phyloP scores from a whole-genome alignment of 2,329 filamentous ascomycete genomes.

The Triangularia setosa region DNA sequence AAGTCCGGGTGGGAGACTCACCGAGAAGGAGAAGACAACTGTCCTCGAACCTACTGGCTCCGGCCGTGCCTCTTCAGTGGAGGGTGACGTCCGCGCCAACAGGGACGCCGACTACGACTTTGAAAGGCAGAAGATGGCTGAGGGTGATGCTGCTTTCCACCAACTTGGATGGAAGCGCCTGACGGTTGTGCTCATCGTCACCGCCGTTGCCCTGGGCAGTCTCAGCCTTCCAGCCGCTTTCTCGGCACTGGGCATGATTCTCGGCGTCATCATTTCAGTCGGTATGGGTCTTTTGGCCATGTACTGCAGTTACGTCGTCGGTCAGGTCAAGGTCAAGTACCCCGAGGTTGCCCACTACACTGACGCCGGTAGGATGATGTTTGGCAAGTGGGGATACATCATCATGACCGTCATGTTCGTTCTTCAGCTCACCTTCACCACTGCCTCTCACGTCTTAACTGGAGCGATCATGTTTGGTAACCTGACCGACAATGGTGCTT shows the following conservation, averaged over 20 bases:
- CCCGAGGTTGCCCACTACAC: conserved; percentile 63
- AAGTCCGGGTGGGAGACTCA: neutral
- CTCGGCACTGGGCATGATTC: conserved; percentile 50
- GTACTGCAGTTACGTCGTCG: conserved; percentile 39
- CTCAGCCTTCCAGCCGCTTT: conserved; percentile 50
- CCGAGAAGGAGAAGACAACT: conserved; percentile 14
- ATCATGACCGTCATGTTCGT: conserved; percentile 58
- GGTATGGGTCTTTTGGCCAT: conserved; percentile 37
- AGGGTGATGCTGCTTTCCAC: conserved; percentile 47
- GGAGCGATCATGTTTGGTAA: conserved; percentile 66
- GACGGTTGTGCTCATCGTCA: conserved; percentile 52
- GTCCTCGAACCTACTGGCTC: neutral
- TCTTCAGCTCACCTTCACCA: conserved; percentile 64
- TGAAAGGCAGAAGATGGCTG: conserved; percentile 44
- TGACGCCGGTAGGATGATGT: conserved; percentile 61
- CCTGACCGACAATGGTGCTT: conserved; percentile 53
- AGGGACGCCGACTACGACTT: conserved; percentile 31
- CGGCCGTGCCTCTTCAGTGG: conserved; percentile 8
- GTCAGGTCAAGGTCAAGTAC: conserved; percentile 44
- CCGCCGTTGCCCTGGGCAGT: conserved; percentile 53
- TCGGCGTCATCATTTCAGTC: conserved; percentile 36
- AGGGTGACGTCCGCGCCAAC: conserved; percentile 20
- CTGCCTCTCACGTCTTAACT: conserved; percentile 67
- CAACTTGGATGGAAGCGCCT: conserved; percentile 55
- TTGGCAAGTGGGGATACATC: conserved; percentile 58